Conservation (phyloP, 441 rosid species). For the Corymbia citriodora region DNA sequence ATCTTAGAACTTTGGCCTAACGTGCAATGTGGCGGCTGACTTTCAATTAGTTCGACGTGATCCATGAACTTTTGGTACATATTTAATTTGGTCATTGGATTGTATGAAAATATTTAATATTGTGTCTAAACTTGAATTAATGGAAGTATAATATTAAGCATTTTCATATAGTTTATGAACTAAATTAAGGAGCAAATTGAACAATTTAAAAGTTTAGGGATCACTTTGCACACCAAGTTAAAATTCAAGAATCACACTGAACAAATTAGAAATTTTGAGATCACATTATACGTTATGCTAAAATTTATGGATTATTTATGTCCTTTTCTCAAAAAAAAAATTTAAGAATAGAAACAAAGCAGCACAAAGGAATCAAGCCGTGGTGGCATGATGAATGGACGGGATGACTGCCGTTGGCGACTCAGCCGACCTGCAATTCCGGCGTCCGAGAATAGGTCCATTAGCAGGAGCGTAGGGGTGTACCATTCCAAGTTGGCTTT, state of each 20-base stretch:
- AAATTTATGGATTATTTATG: too few relatives aligned
- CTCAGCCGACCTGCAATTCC: neutral
- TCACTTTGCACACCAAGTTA: too few relatives aligned
- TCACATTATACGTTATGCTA: neutral
- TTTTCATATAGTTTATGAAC: neutral
- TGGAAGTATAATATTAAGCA: too few relatives aligned
- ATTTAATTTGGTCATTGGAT: neutral
- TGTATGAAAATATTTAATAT: neutral
- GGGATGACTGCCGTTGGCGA: neutral
- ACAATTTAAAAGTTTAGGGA: too few relatives aligned
- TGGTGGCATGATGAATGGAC: neutral
- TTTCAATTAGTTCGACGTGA: too few relatives aligned
- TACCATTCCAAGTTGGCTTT: neutral
- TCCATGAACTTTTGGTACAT: too few relatives aligned
- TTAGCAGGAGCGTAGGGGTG: neutral
- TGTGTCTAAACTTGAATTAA: neutral
- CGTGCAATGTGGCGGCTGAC: neutral
- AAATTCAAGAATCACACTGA: neutral
- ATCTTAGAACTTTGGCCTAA: neutral
- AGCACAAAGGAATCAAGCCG: neutral
- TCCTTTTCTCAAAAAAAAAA: too few relatives aligned
- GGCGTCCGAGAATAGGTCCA: neutral
- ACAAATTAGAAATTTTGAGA: too few relatives aligned
- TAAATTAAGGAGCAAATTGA: neutral
- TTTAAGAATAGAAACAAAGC: neutral